Conservation (phyloP, 1,284 basidiomycete genomes). For the Vanrija pseudolonga region DNA sequence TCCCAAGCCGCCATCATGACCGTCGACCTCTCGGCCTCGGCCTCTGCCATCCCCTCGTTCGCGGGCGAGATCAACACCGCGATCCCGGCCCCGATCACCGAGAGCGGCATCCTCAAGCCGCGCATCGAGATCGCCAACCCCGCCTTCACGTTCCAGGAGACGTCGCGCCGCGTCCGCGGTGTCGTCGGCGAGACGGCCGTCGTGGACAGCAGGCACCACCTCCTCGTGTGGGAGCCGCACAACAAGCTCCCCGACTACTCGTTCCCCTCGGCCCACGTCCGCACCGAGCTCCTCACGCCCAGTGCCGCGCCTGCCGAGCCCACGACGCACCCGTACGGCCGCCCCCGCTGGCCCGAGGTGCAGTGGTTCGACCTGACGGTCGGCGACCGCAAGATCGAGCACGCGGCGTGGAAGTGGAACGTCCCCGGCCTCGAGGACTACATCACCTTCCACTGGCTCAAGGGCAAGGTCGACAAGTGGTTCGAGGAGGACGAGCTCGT, state of each 20-base stretch:
- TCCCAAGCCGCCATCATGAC: too few species aligned
- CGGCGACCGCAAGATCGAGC: not conserved
- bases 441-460: not conserved
- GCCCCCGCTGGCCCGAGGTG: not conserved
- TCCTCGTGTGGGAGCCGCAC: slow-evolving; percentile 5
- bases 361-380: slow-evolving; percentile 5
- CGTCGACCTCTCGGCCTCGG: too few species aligned
- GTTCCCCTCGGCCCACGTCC: not conserved
- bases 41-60: too few species aligned
- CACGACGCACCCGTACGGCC: not conserved
- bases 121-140: too few species aligned
- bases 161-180: slow-evolving; percentile 2
- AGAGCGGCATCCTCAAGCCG: not conserved
- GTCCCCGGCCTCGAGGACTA: not conserved
- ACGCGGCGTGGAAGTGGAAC: slow-evolving; percentile 4
- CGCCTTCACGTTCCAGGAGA: not conserved
- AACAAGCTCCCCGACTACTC: slow-evolving; percentile 1
- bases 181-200: not conserved
- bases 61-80: too few species aligned
- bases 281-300: not conserved
- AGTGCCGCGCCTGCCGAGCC: too few species aligned
- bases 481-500: slow-evolving; percentile 6
- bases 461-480: not conserved
- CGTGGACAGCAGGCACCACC: slow-evolving; percentile 5
- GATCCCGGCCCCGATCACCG: not conserved